Evolutionary conservation across 2,329 filamentous ascomycete genomes (phyloP), one percentile per base, ranked within the genome.

Genomic region (Penicillium aurantiogriseum): DNA sequence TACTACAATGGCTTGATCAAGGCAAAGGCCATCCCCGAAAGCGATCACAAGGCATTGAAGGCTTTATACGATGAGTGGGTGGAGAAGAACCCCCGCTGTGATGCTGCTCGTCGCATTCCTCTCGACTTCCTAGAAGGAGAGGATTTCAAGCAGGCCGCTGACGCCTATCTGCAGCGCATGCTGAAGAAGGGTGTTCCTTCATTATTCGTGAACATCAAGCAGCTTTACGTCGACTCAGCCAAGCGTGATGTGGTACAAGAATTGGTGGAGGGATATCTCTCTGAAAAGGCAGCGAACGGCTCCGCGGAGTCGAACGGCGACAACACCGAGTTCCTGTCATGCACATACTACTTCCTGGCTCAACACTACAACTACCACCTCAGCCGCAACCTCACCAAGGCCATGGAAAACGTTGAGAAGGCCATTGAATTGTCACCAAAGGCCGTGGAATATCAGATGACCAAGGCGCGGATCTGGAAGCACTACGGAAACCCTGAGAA

Each of bases 361-460:
- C 94, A 97, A 71, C 95, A 99, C 77, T 96, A 97, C 81, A 94
- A 96, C 79, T 97, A 96, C 74, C 83, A 89, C 73, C 80, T 91
- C 58, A 96, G 91, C 71, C 91, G 92, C 42, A 86, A 97, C 72
- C 83, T 97, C 25, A 68, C 82, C 57, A 94, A 92, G 76, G 93
- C 95, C 3, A 83, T 87, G 74, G 84, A 90, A 60, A 93, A 88
- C 71, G 88, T 95, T 59, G 88, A 97, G 48, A 89, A 88, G 74
- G 90, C 92, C 11, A 88, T 97, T 61, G 85, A 89, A 66, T 79
- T 92, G 66, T 87, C 90, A 59, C 87, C 90, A 0, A 86, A 89
- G 68, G 91, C 88, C 45, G 91, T 96, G 29, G 93, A 97, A 69
- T 96, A 93, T 72, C 85, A 93, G 72, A 92, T 97, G 88, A 96